These are phyloP conservation scores for Aspergillus cavernicola DNA, from an alignment of 495 filamentous ascomycete species.

Conservation along the genomic window DNA sequence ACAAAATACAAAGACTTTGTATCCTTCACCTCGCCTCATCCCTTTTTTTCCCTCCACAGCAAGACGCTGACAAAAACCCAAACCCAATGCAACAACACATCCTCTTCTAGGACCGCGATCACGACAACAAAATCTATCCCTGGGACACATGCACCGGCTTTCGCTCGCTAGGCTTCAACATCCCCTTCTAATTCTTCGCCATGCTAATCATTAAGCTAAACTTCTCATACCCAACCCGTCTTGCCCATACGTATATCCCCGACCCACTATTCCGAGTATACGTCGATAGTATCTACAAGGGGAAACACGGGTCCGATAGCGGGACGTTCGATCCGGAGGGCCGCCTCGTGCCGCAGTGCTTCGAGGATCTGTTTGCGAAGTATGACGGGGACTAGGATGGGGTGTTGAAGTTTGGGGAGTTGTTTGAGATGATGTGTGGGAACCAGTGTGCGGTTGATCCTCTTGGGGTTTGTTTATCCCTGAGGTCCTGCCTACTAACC, in stretches of 20 bases:
- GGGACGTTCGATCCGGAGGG: conserved; percentile 52
- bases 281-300: conserved; percentile 47
- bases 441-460: conserved; percentile 43
- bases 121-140: conserved; percentile 51
- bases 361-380: conserved; percentile 58
- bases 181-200: conserved; percentile 41
- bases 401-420: conserved; percentile 23
- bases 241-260: conserved; percentile 31
- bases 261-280: conserved; percentile 53
- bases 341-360: conserved; percentile 49
- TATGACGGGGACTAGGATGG: conserved; percentile 39
- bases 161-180: conserved; percentile 46
- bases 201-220: conserved; percentile 44
- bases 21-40: background rate
- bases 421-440: conserved; percentile 34
- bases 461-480: conserved; percentile 30
- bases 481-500: background rate
- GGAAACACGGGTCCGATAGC: conserved; percentile 55
- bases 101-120: conserved; percentile 50
- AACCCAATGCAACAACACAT: conserved; percentile 52
- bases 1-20: background rate
- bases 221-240: conserved; percentile 50
- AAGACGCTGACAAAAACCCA: background rate
- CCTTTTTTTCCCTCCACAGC: background rate
- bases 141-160: conserved; percentile 53